Evolutionary conservation across 2,329 filamentous ascomycete genomes (phyloP).

Genomic region (Pleurostoma richardsiae): DNA sequence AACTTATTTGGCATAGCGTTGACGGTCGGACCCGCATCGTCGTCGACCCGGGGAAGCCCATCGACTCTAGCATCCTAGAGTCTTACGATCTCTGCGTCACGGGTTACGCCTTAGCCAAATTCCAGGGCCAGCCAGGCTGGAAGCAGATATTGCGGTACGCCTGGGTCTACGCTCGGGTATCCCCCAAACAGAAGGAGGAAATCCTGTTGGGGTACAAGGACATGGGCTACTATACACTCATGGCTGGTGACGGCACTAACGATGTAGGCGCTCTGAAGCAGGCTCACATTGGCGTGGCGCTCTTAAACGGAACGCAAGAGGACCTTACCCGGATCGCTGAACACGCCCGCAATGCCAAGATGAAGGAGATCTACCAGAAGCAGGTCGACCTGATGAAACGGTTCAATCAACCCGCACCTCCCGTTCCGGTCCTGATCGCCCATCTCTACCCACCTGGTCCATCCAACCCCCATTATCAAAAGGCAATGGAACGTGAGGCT

Average conservation of each 20-base stretch:
- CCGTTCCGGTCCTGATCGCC: slow-evolving; percentile 85
- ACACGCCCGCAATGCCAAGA: slow-evolving; percentile 88
- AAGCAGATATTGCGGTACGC: slow-evolving; percentile 76
- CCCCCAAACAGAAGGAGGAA: slow-evolving; percentile 97
- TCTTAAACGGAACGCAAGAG: slow-evolving; percentile 90
- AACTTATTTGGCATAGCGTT: slow-evolving; percentile 89
- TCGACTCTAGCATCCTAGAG: slow-evolving; percentile 76
- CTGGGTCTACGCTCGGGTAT: slow-evolving; percentile 98
- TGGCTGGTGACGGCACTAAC: slow-evolving; percentile 98
- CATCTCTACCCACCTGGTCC: slow-evolving; percentile 91
- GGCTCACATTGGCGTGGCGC: slow-evolving; percentile 91
- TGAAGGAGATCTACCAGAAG: slow-evolving; percentile 99
- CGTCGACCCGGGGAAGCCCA: slow-evolving; percentile 75
- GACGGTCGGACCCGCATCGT: slow-evolving; percentile 84
- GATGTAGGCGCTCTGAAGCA: slow-evolving; percentile 97
- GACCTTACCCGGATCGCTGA: slow-evolving; percentile 90
- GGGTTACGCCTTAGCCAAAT: slow-evolving; percentile 86
- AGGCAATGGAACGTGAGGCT: slow-evolving; percentile 83
- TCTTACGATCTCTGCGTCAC: slow-evolving; percentile 93
- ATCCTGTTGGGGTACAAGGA: slow-evolving; percentile 96
- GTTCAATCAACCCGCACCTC: slow-evolving; percentile 92
- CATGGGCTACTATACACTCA: slow-evolving; percentile 94
- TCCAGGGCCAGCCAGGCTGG: slow-evolving; percentile 74
- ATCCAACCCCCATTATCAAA: slow-evolving; percentile 87
- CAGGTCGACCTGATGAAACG: slow-evolving; percentile 86